Evolutionary conservation across 352 stramenopile species (phyloP), one percentile per base, ranked within the genome.

Genomic region (Blastocystis sp.): DNA sequence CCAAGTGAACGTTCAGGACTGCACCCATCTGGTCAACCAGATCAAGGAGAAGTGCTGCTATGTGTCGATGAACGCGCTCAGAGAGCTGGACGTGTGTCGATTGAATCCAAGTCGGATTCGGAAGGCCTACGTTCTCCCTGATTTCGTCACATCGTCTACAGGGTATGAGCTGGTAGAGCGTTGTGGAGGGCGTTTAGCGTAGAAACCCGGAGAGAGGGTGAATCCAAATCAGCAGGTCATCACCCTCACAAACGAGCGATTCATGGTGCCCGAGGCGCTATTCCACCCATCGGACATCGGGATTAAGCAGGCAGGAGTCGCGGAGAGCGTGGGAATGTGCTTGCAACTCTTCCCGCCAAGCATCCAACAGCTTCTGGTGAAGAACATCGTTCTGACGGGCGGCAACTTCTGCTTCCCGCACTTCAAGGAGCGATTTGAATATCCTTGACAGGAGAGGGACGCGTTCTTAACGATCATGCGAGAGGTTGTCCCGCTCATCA

Each of bases 231-330:
- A 85, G 61, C 74, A 85, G 33, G 50, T 85, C 3, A 29, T 85
- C 37, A 26, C 26, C 3, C 29, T 85, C 10, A 37, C 4, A n/a
- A 85, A 85, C 24, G 74, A 85, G 29, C 51, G 74, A 51, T 85
- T 85, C 29, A 85, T 85, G 74, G 74, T 85, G 12, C 74, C 74
- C 9, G 74, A 85, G 41, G 74, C 74, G 24, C 26, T 85, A n/a
- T 85, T 85, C 33, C 21, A 69, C 45, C 74, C 74, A 26, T 85
- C 74, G 35, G 74, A 85, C 45, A 85, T 85, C n/a, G 74, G 74
- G 0, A 85, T 85, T 69, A 51, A 55, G 10, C 74, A 85, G 41
- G 45, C 74, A n/a, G 74, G 74, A 50, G 70, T 85, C 51, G 74
- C 41, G 16, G 74, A 85, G 35, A 67, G 45, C 2, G 33, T 51